Evolutionary conservation across 208 protist species (phyloP), one percentile per base, ranked within the genome.

Genomic region (Acanthamoeba lenticulata): DNA sequence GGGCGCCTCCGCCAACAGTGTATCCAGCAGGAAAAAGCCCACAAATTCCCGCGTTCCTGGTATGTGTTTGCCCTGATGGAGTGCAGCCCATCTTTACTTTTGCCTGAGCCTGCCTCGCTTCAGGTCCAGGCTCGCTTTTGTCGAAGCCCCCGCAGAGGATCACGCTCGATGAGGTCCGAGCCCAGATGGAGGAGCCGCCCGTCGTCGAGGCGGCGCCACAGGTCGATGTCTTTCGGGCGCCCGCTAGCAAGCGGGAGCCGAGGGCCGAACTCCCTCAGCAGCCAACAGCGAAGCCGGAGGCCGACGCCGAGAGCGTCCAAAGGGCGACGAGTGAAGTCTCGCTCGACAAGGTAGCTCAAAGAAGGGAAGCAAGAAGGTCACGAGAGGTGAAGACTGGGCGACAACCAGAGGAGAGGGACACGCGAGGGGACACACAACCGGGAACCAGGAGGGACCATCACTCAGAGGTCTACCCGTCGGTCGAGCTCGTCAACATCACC

Each of bases 401-500:
- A 69, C 60, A 21, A 27, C 17, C 44, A 47, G 77, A 38, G 67
- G 34, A 4, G 44, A 32, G 38, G 44, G 77, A 86, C 2, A 86
- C 49, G 6, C 6, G 17, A 6, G 19, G 57, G 11, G 77, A 40
- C 27, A 86, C 77, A 4, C 36, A 81, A 21, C 17, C 19, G 6
- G 29, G 3, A 13, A 47, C 13, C n/a, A 44, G 77, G 34, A 24
- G 24, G n/a, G 36, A 79, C 21, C 67, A 74, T 15, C 29, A 42
- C 11, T 24, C 67, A 9, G 77, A 86, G 44, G 45, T 44, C 11
- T 47, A 86, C 24, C 77, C 40, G 21, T 29, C 77, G 11, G 3
- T 86, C 29, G 77, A 86, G 77, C n/a, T 86, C 21, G 45, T 86
- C 77, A 86, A 86, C 45, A 86, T 86, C 77, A 86, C 77, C 9